These are phyloP conservation scores for Boletus reticuloceps DNA, from an alignment of 768 basidiomycete species.

Conservation along the genomic window DNA sequence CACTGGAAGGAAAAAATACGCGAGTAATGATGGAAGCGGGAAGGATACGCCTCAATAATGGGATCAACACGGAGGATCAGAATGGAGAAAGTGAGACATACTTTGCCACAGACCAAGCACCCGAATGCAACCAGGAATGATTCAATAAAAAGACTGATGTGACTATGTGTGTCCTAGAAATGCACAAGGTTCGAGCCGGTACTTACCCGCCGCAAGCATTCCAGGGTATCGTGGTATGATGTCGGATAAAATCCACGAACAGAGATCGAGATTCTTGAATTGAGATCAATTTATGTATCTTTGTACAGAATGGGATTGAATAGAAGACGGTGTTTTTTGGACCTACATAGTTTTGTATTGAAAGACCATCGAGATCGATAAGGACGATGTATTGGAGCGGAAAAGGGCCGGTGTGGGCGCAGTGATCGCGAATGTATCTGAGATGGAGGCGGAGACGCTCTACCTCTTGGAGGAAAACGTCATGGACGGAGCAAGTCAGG, in stretches of 20 bases:
- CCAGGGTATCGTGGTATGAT: conserved; percentile 71
- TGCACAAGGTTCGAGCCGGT: conserved; percentile 1
- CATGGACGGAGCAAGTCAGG: conserved; percentile 37
- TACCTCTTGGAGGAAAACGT: conserved; percentile 45
- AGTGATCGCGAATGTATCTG: conserved; percentile 41
- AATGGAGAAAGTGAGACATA: conserved; percentile 32
- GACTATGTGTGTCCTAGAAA: not conserved
- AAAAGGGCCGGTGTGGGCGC: conserved; percentile 30
- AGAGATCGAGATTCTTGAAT: conserved; percentile 54
- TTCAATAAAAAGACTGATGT: conserved; percentile 64
- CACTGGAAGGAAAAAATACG: conserved; percentile 61
- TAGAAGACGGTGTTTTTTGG: not conserved
- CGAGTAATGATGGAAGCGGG: conserved; percentile 58
- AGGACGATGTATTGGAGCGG: conserved; percentile 66
- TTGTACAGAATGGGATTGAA: conserved; percentile 3
- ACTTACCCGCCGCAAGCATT: conserved; percentile 66
- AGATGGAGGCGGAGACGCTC: conserved; percentile 62
- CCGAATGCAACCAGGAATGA: conserved; percentile 71
- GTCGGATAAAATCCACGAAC: conserved; percentile 64
- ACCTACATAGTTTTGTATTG: conserved; percentile 58
- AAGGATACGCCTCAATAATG: conserved; percentile 50
- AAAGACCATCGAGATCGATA: conserved; percentile 58
- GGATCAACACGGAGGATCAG: conserved; percentile 5
- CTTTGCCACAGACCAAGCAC: conserved; percentile 67
- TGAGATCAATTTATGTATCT: conserved; percentile 2